Conservation (phyloP, 2,329 filamentous ascomycete genomes). For the Plectosphaerella sp. region DNA sequence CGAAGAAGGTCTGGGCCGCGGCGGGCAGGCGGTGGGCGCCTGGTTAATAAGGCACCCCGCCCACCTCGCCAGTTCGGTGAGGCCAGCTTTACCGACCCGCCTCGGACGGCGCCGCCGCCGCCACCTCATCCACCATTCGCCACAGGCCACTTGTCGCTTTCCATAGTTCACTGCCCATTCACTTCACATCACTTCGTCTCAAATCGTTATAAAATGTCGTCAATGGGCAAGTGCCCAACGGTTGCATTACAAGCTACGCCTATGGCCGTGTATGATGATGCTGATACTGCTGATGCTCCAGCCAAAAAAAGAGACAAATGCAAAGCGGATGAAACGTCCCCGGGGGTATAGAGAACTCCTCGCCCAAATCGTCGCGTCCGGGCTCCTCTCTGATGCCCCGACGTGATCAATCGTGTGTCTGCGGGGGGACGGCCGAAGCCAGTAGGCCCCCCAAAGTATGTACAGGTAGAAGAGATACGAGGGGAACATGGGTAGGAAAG, state of each 20-base stretch:
- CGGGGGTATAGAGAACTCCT: constrained; percentile 7
- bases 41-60: not conserved
- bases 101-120: not conserved
- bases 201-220: not conserved
- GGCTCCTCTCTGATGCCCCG: constrained; percentile 2
- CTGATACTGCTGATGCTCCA: not conserved
- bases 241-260: not conserved
- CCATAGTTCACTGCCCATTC: not conserved
- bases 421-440: not conserved
- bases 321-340: constrained; percentile 10
- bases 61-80: not conserved
- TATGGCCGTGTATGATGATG: not conserved
- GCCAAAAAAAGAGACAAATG: constrained; percentile 7
- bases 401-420: not conserved
- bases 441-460: constrained; percentile 1
- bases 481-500: constrained; percentile 13
- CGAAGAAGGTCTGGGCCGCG: not conserved
- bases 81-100: not conserved
- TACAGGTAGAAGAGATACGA: constrained; percentile 4
- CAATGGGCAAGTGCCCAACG: not conserved
- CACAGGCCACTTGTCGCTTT: too few relatives aligned
- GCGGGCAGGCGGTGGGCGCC: not conserved
- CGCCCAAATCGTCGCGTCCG: constrained; percentile 1
- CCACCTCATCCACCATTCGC: too few relatives aligned
- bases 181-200: not conserved